Evolutionary conservation across 805 yeast species (phyloP), one percentile per base, ranked within the genome.

Genomic region (Komagataella pastoris): DNA sequence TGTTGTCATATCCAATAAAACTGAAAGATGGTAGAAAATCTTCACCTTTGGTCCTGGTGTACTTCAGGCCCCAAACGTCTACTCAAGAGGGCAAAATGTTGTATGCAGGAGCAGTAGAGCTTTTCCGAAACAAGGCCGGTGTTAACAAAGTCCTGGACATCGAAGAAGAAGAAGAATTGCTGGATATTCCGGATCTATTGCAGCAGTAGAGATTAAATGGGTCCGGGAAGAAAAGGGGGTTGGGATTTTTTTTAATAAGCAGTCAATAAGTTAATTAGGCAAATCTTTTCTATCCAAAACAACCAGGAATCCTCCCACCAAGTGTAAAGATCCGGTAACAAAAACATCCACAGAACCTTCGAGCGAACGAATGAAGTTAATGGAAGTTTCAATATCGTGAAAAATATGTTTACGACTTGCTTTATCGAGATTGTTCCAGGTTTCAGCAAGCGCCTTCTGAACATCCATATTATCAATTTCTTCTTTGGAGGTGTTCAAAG

Each of bases 281-380:
- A 30, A 30, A 30, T 51, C 54, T 53, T 61, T 58, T 14, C 66
- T 72, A 50, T 91, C 97, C 47, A 88, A 68, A 5, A 90, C 97
- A 2, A 88, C 89, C 44, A 93, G 67, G 53, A 93, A 77, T 0
- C 98, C 99, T 17, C 99, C 99, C 8, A 93, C 96, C 53, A 95
- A 71, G 64, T 91, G 97, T 56, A 93, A 71, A 4, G 97, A 89
- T 1, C 99, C 99, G 54, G 95, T 85, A 0, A 89, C 97, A 68
- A 89, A 85, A 1, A 88, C 95, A 56, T 88, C 89, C 19, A 80
- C 66, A 17, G 72, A 73, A 10, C 68, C 68, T 49, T 70, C 70
- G 47, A 77, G 61, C 21, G 75, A 65, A 53, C 76, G 74, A 50
- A 80, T 75, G 57, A 71, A 75, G 49, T 73, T 74, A 49, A 77